Percentiles rank a stretch among this genome's conserved stretches.
These are phyloP conservation scores for Grammothele lineata DNA, from an alignment of 768 basidiomycete genomes.

Conservation along the genomic window DNA sequence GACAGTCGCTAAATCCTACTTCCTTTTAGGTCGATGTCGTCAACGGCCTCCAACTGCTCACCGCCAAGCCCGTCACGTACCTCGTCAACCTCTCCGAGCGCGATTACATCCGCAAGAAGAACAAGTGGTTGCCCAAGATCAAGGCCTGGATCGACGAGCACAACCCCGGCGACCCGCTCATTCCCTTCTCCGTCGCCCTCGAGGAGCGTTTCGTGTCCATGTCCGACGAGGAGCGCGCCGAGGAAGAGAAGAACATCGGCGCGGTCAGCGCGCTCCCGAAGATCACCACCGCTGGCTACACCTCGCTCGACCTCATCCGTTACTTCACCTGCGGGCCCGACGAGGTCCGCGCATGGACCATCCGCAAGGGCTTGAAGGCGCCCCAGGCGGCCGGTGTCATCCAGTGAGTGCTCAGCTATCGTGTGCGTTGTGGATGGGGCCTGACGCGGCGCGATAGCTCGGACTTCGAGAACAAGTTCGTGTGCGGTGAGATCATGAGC, in stretches of 20 bases:
- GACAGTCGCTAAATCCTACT: too few species aligned
- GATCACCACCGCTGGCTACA: conserved; percentile 93
- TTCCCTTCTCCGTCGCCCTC: conserved; percentile 94
- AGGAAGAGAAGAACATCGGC: conserved; percentile 73
- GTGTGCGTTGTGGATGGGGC: background rate
- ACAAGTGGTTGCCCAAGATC: conserved; percentile 98
- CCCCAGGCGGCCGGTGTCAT: conserved; percentile 98
- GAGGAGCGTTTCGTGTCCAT: conserved; percentile 81
- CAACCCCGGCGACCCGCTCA: conserved; percentile 93
- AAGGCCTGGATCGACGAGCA: conserved; percentile 97
- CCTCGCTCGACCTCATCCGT: conserved; percentile 86
- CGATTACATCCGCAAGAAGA: conserved; percentile 96
- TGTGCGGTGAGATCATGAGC: conserved; percentile 95
- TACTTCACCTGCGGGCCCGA: conserved; percentile 98
- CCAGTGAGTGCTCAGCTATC: conserved; percentile 54
- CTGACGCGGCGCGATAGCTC: conserved; percentile 43
- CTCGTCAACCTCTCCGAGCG: conserved; percentile 95
- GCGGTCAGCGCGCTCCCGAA: conserved; percentile 77
- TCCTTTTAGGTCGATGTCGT: conserved; percentile 80
- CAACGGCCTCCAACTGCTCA: conserved; percentile 84
- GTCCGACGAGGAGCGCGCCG: conserved; percentile 64
- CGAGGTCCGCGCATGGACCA: conserved; percentile 98
- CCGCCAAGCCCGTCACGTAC: conserved; percentile 96
- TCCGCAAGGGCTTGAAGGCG: conserved; percentile 89
- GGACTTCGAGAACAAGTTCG: conserved; percentile 97